A percentile compares a stretch with the other conserved stretches of the same genome.
Conservation (phyloP, 2,329 filamentous ascomycete species). For the Cryphonectria radicalis region DNA sequence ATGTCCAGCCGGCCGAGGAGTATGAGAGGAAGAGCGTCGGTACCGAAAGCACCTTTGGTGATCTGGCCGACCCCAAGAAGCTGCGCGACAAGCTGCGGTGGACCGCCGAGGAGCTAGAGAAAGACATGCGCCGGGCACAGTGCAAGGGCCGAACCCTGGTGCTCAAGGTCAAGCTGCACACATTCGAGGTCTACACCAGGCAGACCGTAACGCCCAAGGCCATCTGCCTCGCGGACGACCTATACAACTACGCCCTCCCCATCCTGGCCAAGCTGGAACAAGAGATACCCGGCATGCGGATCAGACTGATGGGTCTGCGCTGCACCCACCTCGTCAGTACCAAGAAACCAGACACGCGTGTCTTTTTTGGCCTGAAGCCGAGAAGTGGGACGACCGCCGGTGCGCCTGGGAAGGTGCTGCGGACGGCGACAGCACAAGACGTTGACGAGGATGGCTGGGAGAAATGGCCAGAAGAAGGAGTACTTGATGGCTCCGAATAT, state of each 20-base stretch:
- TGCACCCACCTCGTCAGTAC: slow-evolving; percentile 87
- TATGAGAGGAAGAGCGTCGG: slow-evolving; percentile 93
- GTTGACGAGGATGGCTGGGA: slow-evolving; percentile 62
- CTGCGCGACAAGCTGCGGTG: slow-evolving; percentile 78
- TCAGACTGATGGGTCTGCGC: slow-evolving; percentile 86
- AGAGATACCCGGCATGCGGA: slow-evolving; percentile 76
- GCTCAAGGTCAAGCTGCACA: slow-evolving; percentile 91
- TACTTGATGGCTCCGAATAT: slow-evolving; percentile 47
- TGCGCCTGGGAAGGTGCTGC: slow-evolving; percentile 27
- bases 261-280: slow-evolving; percentile 85
- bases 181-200: slow-evolving; percentile 86
- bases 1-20: slow-evolving; percentile 83
- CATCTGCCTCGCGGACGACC: slow-evolving; percentile 73
- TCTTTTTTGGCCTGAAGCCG: slow-evolving; percentile 74
- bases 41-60: slow-evolving; percentile 88
- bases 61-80: slow-evolving; percentile 70
- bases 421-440: background rate
- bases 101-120: slow-evolving; percentile 84
- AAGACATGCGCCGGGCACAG: slow-evolving; percentile 77
- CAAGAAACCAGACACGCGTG: slow-evolving; percentile 75
- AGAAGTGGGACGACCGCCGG: slow-evolving; percentile 30
- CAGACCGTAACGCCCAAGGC: slow-evolving; percentile 78
- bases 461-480: slow-evolving; percentile 69
- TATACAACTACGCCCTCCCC: slow-evolving; percentile 80
- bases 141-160: slow-evolving; percentile 91